Evolutionary conservation across 768 basidiomycete species (phyloP), one percentile per base, ranked within the genome.

Genomic region (Chiua virens): DNA sequence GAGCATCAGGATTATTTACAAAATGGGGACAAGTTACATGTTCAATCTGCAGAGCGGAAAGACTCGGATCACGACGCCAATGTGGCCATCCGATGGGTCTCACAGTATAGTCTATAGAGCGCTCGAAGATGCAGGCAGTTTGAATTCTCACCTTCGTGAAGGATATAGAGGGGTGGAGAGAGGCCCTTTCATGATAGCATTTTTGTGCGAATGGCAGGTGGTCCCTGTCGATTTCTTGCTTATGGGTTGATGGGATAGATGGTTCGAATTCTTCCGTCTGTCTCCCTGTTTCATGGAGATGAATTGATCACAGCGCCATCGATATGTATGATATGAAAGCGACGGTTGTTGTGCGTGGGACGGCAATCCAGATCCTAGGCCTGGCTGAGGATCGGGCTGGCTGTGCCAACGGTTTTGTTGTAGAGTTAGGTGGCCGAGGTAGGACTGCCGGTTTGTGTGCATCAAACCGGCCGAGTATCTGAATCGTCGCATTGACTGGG

Each of bases 201-300:
- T 47, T 45, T 47, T 57, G 45, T 5, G 36, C 28, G 48, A 49
- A 52, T 51, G 47, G 27, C 15, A 20, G 11, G 32, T 23, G 8
- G 21, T 38, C 30, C 37, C 27, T 42, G 25, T 41, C 30, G 35
- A 34, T 40, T 42, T 15, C 35, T 36, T 50, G 45, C 35, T 45
- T 40, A 55, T 42, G 40, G 49, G 50, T 34, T 34, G 34, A 15
- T 17, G 15, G 4, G 17, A 5, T 17, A 7, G 5, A 20, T 21
- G 44, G 23, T 59, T 53, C 54, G 49, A 52, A 44, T 50, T 65
- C 54, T 49, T 45, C 52, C 30, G 49, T 34, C 42, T n/a, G 43
- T 47, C 40, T 36, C 44, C 44, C 41, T 53, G 64, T 63, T 60
- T 65, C 62, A 56, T 22, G 45, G 25, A 54, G 48, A 63, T 64